Conservation (phyloP, 148 eudicot species). For the Fagopyrum tataricum region DNA sequence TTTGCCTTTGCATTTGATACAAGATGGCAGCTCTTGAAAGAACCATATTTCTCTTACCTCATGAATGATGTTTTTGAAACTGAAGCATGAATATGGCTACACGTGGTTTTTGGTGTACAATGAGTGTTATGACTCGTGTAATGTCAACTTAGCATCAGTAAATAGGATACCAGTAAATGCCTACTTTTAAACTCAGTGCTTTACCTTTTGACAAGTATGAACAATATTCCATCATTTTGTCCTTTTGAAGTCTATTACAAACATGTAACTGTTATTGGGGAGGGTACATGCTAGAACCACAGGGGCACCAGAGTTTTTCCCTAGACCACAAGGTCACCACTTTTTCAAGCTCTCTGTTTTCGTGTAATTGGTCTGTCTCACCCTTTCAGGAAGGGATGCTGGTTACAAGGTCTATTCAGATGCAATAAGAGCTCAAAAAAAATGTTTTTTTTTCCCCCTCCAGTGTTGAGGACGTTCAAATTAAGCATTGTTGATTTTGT, state of each 20-base stretch:
- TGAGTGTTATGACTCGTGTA: background rate
- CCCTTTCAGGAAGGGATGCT: background rate
- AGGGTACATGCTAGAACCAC: background rate
- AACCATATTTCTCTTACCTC: background rate
- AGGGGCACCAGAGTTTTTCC: background rate
- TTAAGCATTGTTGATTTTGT: background rate
- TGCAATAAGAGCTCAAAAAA: background rate
- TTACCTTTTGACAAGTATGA: background rate
- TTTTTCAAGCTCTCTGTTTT: background rate
- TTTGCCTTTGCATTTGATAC: background rate
- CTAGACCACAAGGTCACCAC: background rate
- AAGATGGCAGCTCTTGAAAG: background rate
- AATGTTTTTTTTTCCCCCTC: background rate
- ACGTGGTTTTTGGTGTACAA: background rate
- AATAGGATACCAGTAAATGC: background rate
- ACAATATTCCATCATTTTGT: background rate
- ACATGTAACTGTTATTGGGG: background rate
- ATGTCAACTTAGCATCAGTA: background rate
- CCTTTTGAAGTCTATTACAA: background rate
- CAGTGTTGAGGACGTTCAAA: background rate
- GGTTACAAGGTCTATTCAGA: background rate
- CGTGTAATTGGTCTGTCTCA: background rate
- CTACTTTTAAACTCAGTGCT: background rate
- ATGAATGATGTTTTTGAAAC: background rate
- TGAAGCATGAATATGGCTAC: background rate